A percentile compares a stretch with the other conserved stretches of the same genome.
phyloP scores from a whole-genome alignment of 2,329 filamentous ascomycete species.

The Ramularia endophylla region DNA sequence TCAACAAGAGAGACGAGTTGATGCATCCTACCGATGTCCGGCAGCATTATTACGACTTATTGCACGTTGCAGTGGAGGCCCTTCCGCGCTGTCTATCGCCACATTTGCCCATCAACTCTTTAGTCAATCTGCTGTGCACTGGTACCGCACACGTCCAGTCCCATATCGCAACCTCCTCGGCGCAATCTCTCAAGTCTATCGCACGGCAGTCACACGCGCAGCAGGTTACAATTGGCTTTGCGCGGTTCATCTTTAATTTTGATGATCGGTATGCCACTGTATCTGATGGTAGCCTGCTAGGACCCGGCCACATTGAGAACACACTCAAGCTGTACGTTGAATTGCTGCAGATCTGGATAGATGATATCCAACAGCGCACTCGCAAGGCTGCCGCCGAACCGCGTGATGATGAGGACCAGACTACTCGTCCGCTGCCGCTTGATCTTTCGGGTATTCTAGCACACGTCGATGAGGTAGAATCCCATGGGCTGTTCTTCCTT shows the following conservation, averaged over 20 bases:
- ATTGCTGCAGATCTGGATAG: constrained; percentile 92
- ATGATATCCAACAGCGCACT: constrained; percentile 84
- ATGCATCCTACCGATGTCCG: constrained; percentile 71
- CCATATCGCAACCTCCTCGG: constrained; percentile 87
- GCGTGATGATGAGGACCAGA: constrained; percentile 50
- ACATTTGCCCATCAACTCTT: constrained; percentile 84
- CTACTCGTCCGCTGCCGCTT: constrained; percentile 39
- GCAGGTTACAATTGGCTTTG: constrained; percentile 93
- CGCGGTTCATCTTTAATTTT: constrained; percentile 97
- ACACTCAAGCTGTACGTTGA: constrained; percentile 91
- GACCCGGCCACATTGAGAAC: constrained; percentile 88
- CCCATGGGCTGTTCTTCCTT: constrained; percentile 92
- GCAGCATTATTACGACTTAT: constrained; percentile 89
- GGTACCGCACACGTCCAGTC: constrained; percentile 92
- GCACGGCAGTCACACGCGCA: constrained; percentile 89
- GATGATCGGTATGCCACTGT: constrained; percentile 96
- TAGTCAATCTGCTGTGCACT: constrained; percentile 93
- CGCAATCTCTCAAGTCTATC: constrained; percentile 90
- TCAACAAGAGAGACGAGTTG: constrained; percentile 75
- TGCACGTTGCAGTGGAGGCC: constrained; percentile 93
- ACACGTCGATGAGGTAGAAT: constrained; percentile 94
- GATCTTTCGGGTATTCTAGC: constrained; percentile 85
- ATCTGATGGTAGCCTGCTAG: constrained; percentile 95
- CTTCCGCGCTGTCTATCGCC: constrained; percentile 87
- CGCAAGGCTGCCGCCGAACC: constrained; percentile 63